Base-by-base conservation (phyloP, 2,329 filamentous ascomycete genomes). In the Ustilaginoidea virens region DNA sequence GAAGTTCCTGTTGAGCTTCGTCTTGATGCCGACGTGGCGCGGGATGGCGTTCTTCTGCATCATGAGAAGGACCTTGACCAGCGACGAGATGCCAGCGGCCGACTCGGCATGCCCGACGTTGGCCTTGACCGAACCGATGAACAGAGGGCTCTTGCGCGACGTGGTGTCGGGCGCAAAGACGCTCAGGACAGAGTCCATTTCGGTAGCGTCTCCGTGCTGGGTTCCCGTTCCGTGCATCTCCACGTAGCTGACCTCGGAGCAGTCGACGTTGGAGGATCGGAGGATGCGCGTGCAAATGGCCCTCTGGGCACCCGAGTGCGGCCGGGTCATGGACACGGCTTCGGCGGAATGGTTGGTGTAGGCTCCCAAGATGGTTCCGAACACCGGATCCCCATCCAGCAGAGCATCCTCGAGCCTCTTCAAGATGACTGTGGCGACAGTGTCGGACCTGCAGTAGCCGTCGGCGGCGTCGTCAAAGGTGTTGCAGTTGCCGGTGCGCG, bases 161-260 rank as follows among this genome's bases (percentile, higher is more conserved):
- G 58, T 55, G 17, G 56, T 42, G 1, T 14, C 55, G 10, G 63
- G 65, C 1, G 63, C 63, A 35, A 66, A 71, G 5, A 63, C 55
- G 27, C 61, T 52, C 3, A 75, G 70, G 25, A 92, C 80, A 0
- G 78, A 82, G 1, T 69, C 60, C 78, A 90, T 87, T 48, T 93
- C 85, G 2, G 74, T 78, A 3, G 74, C 75, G 44, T 93, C 85
- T 32, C 85, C 85, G 19, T 80, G 82, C 49, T 92, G 82, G 0
- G 85, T 93, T 17, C 85, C 85, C 1, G 83, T 93, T 4, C 86
- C 85, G 48, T 93, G 85, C 72, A 92, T 83, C 52, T 93, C 85
- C 2, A 92, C 77, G 41, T 90, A 92, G 49, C 74, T 72, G 17
- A 93, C 68, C 32, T 82, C 75, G 29, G 73, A 66, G 1, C 82